Evolutionary conservation across 768 basidiomycete species (phyloP).

Genomic region (Amanita fuliginea): DNA sequence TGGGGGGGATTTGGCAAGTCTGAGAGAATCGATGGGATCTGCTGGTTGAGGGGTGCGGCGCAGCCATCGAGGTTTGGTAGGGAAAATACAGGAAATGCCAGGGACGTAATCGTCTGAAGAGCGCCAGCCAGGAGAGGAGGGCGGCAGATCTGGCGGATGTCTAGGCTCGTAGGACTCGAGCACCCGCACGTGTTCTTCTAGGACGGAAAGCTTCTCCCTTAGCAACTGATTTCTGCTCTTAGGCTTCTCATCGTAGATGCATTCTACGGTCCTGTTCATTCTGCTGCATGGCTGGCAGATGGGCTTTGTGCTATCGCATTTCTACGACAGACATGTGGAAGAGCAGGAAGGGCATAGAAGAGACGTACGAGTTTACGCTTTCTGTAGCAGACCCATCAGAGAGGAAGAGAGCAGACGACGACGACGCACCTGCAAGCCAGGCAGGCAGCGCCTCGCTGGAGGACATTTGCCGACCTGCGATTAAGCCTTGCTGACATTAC

Average conservation of each 20-base stretch:
- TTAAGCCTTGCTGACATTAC: slow-evolving; percentile 5
- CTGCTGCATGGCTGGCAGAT: slow-evolving; percentile 45
- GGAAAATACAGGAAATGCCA: background rate
- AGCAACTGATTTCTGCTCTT: slow-evolving; percentile 50
- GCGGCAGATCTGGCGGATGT: background rate
- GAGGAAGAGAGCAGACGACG: background rate
- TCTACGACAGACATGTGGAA: slow-evolving; percentile 21
- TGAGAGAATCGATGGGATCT: background rate
- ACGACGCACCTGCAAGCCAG: slow-evolving; percentile 30
- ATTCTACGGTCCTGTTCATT: slow-evolving; percentile 39
- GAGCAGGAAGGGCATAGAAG: background rate
- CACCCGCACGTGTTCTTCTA: slow-evolving; percentile 43
- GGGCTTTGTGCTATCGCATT: slow-evolving; percentile 51
- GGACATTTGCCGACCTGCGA: slow-evolving; percentile 6
- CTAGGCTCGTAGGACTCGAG: slow-evolving; percentile 28
- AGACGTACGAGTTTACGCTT: slow-evolving; percentile 32
- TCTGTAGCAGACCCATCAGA: slow-evolving; percentile 13
- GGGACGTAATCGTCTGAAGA: background rate
- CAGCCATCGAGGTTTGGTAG: background rate
- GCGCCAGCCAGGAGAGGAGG: background rate
- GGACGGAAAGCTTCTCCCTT: slow-evolving; percentile 40
- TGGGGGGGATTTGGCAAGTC: background rate
- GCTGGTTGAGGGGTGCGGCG: background rate
- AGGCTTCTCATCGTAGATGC: slow-evolving; percentile 50
- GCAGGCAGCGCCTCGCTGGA: slow-evolving; percentile 33